Evolutionary conservation across 2,329 filamentous ascomycete species (phyloP), one percentile per base, ranked within the genome.

Genomic region (Ascochyta fabae): DNA sequence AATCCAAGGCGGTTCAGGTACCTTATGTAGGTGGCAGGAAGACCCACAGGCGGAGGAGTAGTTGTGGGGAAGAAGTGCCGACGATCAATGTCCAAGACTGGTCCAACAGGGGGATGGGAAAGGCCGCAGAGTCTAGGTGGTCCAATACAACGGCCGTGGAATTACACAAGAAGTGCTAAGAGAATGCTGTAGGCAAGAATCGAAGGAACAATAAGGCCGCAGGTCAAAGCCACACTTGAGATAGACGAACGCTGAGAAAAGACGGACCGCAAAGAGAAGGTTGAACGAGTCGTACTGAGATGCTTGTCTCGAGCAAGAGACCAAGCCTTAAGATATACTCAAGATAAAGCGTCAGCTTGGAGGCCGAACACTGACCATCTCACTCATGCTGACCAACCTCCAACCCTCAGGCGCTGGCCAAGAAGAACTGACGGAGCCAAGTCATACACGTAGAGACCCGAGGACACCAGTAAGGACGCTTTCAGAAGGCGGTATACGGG

Each of bases 361-460:
- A 52, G 36, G 36, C 53, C 39, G 35, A 36, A 34, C 35, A 35
- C 41, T 52, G 26, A 46, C 41, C 52, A 36, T 41, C 31, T 49
- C 22, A 48, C 42, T 43, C 48, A 41, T 53, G 40, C 48, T 53
- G 48, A 42, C 35, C 38, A 42, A 39, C 48, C 36, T 50, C 24
- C 31, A 48, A 39, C 47, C 59, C 60, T 50, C 50, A 45, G 50
- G 38, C 56, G 59, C 56, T 56, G 46, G 67, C 67, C 66, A 70
- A 68, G 66, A 43, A 15, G 40, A 41, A 31, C 33, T 44, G 41
- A 46, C 43, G 29, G 46, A 56, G 66, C 67, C 68, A 71, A 70
- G 68, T 69, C 66, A 67, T 48, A 69, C 68, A 57, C 43, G 48
- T 49, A 58, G 51, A 54, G 42, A 50, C 43, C 56, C 56, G 45